A percentile compares a stretch with the other conserved stretches of the same genome.
Evolutionary conservation across 2,329 filamentous ascomycete genomes (phyloP).

Genomic region (Anthostomella pinea): DNA sequence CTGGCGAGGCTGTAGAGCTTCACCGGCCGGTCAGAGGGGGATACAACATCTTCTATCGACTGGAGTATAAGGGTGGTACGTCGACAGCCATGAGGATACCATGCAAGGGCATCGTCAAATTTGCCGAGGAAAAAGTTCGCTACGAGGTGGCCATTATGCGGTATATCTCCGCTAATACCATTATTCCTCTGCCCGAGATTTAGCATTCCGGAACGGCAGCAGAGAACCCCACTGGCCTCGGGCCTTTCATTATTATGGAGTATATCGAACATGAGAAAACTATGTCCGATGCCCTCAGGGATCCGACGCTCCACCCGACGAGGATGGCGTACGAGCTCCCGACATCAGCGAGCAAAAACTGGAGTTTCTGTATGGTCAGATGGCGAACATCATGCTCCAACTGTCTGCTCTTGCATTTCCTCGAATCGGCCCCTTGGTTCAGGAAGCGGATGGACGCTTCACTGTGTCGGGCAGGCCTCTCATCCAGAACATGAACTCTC

Average conservation of each 20-base stretch:
- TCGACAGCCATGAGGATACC: slow-evolving; percentile 31
- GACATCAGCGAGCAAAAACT: slow-evolving; percentile 33
- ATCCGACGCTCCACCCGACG: slow-evolving; percentile 21
- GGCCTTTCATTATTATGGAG: no score
- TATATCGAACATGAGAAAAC: no score
- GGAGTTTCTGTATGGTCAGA: slow-evolving; percentile 35
- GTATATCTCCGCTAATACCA: no score
- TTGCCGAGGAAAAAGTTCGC: no score
- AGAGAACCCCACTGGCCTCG: no score
- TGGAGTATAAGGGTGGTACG: slow-evolving; percentile 32
- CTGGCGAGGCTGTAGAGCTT: slow-evolving; percentile 21
- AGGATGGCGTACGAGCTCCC: slow-evolving; percentile 32
- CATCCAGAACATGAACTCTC: slow-evolving; percentile 41
- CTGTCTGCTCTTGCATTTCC: slow-evolving; percentile 34
- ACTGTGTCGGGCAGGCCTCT: slow-evolving; percentile 35
- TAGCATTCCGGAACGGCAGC: no score
- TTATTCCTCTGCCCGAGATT: no score
- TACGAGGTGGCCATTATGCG: no score
- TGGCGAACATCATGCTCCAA: slow-evolving; percentile 40
- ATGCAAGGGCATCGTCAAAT: no score
- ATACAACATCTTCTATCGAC: slow-evolving; percentile 31
- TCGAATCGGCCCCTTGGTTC: slow-evolving; percentile 37
- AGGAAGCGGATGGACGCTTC: slow-evolving; percentile 25
- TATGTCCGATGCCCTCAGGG: slow-evolving; percentile 24
- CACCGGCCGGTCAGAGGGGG: slow-evolving; percentile 27